phyloP scores from a whole-genome alignment of 768 basidiomycete genomes.

The Leccinum rimulosum region DNA sequence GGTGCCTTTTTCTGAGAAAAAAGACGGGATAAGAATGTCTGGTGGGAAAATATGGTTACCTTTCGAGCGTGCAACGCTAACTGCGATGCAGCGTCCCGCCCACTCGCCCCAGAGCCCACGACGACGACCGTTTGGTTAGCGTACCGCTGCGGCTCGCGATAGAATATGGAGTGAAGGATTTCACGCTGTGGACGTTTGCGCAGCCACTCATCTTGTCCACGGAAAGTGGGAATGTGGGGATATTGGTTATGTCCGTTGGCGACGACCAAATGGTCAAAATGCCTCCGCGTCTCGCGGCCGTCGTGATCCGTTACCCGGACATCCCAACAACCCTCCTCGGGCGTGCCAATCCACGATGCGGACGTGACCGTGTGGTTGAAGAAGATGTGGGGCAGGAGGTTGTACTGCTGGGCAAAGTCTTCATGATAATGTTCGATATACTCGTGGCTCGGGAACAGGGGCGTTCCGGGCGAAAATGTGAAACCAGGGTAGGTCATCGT shows the following conservation, averaged over 20 bases:
- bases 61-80: constrained; percentile 37
- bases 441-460: constrained; percentile 49
- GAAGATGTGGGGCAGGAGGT: constrained; percentile 39
- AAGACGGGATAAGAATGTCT: background rate
- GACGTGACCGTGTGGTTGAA: constrained; percentile 43
- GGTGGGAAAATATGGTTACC: constrained; percentile 31
- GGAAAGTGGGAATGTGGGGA: constrained; percentile 44
- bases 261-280: constrained; percentile 54
- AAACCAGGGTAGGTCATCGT: constrained; percentile 58
- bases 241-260: constrained; percentile 57
- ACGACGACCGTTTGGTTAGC: constrained; percentile 44
- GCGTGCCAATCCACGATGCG: constrained; percentile 44
- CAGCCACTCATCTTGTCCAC: constrained; percentile 51
- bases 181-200: constrained; percentile 33
- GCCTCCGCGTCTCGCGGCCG: constrained; percentile 21
- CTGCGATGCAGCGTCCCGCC: constrained; percentile 47
- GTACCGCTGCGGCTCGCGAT: constrained; percentile 46
- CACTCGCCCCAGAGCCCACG: constrained; percentile 47
- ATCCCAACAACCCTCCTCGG: constrained; percentile 43
- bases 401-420: constrained; percentile 38
- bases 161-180: constrained; percentile 53
- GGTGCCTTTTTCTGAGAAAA: background rate
- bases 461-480: constrained; percentile 49
- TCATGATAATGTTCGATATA: constrained; percentile 46
- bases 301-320: constrained; percentile 31